Percentiles rank a stretch among this genome's conserved stretches.
phyloP scores from a whole-genome alignment of 805 yeast genomes.

The Kodamaea neixiangensis region DNA sequence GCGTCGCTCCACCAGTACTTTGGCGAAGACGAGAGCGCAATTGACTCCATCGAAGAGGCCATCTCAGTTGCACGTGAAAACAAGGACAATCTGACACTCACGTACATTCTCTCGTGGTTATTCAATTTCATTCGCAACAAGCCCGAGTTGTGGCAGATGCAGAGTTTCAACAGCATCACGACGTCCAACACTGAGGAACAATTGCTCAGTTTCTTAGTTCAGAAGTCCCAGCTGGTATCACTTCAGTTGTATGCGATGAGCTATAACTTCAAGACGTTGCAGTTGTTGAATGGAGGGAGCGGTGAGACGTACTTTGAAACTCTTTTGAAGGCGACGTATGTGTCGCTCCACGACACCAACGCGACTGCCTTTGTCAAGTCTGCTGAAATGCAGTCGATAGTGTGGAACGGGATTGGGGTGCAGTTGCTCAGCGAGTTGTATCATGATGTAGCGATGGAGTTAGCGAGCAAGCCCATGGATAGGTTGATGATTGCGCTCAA shows the following conservation, averaged over 20 bases:
- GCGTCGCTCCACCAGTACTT: slow-evolving; percentile 73
- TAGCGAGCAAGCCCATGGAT: slow-evolving; percentile 40
- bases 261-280: slow-evolving; percentile 63
- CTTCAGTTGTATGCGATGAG: slow-evolving; percentile 57
- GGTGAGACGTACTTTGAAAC: slow-evolving; percentile 53
- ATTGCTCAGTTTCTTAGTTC: slow-evolving; percentile 60
- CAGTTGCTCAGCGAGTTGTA: slow-evolving; percentile 49
- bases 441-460: slow-evolving; percentile 46
- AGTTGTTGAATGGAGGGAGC: slow-evolving; percentile 53
- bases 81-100: slow-evolving; percentile 70
- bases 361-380: slow-evolving; percentile 45
- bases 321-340: slow-evolving; percentile 54
- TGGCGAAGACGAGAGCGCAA: slow-evolving; percentile 65
- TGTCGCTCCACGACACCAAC: slow-evolving; percentile 50
- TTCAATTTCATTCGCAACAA: slow-evolving; percentile 66
- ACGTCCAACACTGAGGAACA: slow-evolving; percentile 57
- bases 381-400: slow-evolving; percentile 45
- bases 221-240: slow-evolving; percentile 53
- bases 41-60: slow-evolving; percentile 83
- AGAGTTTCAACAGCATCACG: slow-evolving; percentile 41
- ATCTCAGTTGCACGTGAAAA: slow-evolving; percentile 85
- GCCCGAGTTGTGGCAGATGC: slow-evolving; percentile 54
- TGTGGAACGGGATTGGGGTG: slow-evolving; percentile 57
- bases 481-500: slow-evolving; percentile 41
- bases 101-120: slow-evolving; percentile 73